Base-by-base conservation (phyloP, 306 rosid genomes). In the Acacia acuminata region DNA sequence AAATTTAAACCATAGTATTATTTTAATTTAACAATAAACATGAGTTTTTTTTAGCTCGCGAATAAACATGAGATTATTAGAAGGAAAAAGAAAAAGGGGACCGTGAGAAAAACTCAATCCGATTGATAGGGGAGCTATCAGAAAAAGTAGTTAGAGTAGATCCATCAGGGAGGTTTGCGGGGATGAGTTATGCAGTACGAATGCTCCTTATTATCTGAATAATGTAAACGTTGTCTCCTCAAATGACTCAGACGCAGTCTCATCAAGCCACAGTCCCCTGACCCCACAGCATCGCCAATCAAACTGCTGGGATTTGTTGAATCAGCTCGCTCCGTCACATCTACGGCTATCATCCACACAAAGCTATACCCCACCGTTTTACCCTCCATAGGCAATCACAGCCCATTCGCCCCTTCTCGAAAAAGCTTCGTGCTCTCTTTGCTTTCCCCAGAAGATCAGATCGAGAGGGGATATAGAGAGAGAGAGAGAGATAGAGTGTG, bases 231-330 rank as follows among this genome's bases (percentile, higher is more conserved):
- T 44, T 88, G 92, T 88, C 89, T 84, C 91, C 90, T 78, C 66
- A 65, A 53, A 61, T 80, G 93, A 75, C 82, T 85, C 89, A 91
- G 88, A 77, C 83, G 87, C 89, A 91, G 87, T 83, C 84, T 75
- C 50, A 65, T 82, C 87, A 71, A 30, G 38, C 50, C 73, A 50
- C 80, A 10, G 30, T 15, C 6, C 25, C 11, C 8, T 67, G 64
- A 55, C 71, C 81, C 80, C 66, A 9, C 77, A 10, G 27, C 9
- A 25, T 25, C 6, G 0, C 4, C 25, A 2, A 89, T 86, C 91
- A 0, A 6, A 86, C 79, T 92, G 93, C 20, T 13, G 56, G 80
- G 84, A 89, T 19, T 44, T 38, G 3, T 70, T 0, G 17, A 42
- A n/a, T 36, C 56, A 4, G 17, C 22, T 5, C 20, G 19, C 3